These are phyloP conservation scores for Yamagishiella unicocca DNA, from an alignment of 139 green algal genomes.

Conservation along the genomic window DNA sequence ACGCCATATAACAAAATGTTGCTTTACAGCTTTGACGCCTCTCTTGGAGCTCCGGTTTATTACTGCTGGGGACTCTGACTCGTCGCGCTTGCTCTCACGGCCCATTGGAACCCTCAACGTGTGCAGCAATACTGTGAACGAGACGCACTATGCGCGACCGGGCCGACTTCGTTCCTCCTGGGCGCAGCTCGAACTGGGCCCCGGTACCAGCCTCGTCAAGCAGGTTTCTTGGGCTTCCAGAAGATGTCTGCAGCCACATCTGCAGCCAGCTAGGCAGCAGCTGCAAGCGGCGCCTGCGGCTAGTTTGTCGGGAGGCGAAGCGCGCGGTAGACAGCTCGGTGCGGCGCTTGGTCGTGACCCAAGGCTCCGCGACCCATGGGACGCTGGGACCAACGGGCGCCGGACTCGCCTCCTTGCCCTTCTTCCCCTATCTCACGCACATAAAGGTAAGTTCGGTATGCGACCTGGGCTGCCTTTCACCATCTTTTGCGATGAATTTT, in stretches of 20 bases:
- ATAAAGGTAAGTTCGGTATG: slow-evolving; percentile 21
- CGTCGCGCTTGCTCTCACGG: no score
- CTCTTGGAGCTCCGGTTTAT: no score
- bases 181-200: no score
- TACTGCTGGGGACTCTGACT: no score
- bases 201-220: neutral
- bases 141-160: no score
- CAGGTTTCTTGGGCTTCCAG: neutral
- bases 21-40: no score
- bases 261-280: neutral
- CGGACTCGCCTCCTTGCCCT: neutral
- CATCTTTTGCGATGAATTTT: no score
- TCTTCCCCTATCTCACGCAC: neutral
- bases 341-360: neutral
- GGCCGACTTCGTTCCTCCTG: no score
- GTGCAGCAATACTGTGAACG: no score
- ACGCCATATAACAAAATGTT: no score
- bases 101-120: no score
- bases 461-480: no score
- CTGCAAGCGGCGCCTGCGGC: slow-evolving; percentile 16
- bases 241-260: neutral
- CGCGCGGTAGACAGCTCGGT: slow-evolving; percentile 4
- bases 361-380: neutral
- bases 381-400: neutral
- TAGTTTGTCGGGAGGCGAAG: neutral